Percentiles rank a stretch among this genome's conserved stretches.
Evolutionary conservation across 371 early-diverging fungal genomes (phyloP).

Genomic region (Lichtheimia ornata): DNA sequence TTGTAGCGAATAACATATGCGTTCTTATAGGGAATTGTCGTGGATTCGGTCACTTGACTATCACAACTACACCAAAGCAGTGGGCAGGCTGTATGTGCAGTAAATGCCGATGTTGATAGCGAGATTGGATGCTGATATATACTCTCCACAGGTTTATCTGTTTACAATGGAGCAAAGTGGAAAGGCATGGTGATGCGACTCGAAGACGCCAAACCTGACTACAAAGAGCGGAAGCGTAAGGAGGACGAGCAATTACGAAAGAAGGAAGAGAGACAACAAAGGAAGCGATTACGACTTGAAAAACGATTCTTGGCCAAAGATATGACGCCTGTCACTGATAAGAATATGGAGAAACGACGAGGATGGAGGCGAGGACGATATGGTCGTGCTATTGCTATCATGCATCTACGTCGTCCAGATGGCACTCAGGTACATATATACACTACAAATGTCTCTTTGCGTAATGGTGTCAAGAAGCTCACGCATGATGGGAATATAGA

Average conservation of each 20-base stretch:
- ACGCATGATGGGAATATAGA: slow-evolving; percentile 19
- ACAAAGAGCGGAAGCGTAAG: slow-evolving; percentile 49
- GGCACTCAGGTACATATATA: slow-evolving; percentile 42
- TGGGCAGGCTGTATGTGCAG: slow-evolving; percentile 58
- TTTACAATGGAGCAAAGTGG: slow-evolving; percentile 87
- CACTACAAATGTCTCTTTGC: too few species aligned
- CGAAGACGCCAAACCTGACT: slow-evolving; percentile 81
- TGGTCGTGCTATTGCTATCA: slow-evolving; percentile 76
- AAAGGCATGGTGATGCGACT: slow-evolving; percentile 75
- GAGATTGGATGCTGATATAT: slow-evolving; percentile 20
- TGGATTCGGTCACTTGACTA: slow-evolving; percentile 74
- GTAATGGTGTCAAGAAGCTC: background rate
- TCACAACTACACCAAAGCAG: slow-evolving; percentile 65
- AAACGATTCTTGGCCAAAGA: slow-evolving; percentile 38
- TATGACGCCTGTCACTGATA: slow-evolving; percentile 73
- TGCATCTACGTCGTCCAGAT: slow-evolving; percentile 57
- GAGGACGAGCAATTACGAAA: slow-evolving; percentile 23
- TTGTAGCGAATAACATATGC: too few species aligned
- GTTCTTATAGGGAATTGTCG: slow-evolving; percentile 51
- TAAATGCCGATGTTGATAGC: too few species aligned
- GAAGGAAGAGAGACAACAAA: slow-evolving; percentile 23
- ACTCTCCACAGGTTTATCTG: slow-evolving; percentile 53
- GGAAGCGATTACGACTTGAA: slow-evolving; percentile 29
- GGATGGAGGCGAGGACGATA: slow-evolving; percentile 81
- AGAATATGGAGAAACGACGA: slow-evolving; percentile 60